Conservation (phyloP, 2,329 filamentous ascomycete genomes). For the Aspergillus sp. region DNA sequence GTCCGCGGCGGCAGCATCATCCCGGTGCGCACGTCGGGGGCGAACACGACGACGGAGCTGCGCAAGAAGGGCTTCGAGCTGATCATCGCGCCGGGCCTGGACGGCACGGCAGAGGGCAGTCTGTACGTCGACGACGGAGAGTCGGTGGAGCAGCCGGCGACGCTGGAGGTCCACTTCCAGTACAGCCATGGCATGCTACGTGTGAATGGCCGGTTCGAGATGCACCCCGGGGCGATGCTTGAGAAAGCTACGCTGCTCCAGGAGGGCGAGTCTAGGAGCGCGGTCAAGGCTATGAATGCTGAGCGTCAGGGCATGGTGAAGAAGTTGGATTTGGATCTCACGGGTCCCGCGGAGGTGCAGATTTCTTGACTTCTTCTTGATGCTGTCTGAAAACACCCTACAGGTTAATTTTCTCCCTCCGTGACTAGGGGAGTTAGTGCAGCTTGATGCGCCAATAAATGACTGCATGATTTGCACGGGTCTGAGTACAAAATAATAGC, state of each 20-base stretch:
- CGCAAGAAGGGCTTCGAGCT: constrained; percentile 59
- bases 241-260: constrained; percentile 27
- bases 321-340: constrained; percentile 14
- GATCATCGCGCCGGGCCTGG: constrained; percentile 54
- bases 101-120: constrained; percentile 56
- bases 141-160: constrained; percentile 48
- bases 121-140: constrained; percentile 74
- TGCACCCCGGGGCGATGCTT: constrained; percentile 18
- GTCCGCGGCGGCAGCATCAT: constrained; percentile 53
- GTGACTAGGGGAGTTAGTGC: no score
- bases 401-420: no score
- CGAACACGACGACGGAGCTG: constrained; percentile 53
- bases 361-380: no score
- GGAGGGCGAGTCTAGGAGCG: constrained; percentile 8
- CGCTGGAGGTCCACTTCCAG: constrained; percentile 51
- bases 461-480: no score
- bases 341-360: constrained; percentile 12
- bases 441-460: no score
- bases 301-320: constrained; percentile 15
- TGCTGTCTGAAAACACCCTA: no score
- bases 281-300: constrained; percentile 6
- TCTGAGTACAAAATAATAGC: no score
- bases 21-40: constrained; percentile 44
- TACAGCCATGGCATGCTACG: constrained; percentile 43
- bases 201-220: constrained; percentile 21